Percentiles rank a stretch among this genome's conserved stretches.
Evolutionary conservation across 1,139 yeast species (phyloP).

Genomic region (Candida tetrigidarum): DNA sequence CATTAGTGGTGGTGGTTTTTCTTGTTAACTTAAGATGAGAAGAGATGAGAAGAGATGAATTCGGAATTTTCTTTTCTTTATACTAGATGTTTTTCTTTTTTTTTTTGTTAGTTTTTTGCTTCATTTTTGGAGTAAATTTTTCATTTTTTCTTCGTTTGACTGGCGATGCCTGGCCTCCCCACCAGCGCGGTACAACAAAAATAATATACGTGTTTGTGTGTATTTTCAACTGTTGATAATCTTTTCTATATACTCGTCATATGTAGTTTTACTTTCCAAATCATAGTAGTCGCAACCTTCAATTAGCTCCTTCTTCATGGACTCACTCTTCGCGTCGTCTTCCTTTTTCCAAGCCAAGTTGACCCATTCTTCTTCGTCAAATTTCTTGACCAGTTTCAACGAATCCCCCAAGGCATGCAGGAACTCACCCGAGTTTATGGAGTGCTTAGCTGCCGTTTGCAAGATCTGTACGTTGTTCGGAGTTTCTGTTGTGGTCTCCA

Average conservation of each 20-base stretch:
- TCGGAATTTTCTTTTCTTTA: too few relatives aligned
- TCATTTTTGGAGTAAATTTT: constrained; percentile 1
- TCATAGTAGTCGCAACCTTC: constrained; percentile 25
- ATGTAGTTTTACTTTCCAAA: constrained; percentile 32
- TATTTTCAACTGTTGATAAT: constrained; percentile 13
- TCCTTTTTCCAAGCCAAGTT: constrained; percentile 52
- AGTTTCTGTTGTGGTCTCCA: constrained; percentile 34
- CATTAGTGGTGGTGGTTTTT: constrained; percentile 11
- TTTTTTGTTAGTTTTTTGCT: neutral
- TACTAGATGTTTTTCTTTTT: neutral
- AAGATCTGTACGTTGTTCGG: constrained; percentile 47
- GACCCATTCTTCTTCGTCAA: constrained; percentile 72
- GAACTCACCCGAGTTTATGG: constrained; percentile 69
- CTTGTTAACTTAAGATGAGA: too few relatives aligned
- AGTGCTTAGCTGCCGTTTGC: constrained; percentile 47
- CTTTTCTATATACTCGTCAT: constrained; percentile 31
- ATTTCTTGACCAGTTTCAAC: constrained; percentile 68
- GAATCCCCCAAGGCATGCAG: constrained; percentile 80
- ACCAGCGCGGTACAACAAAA: too few relatives aligned
- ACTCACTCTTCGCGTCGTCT: constrained; percentile 38
- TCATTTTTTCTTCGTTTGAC: neutral
- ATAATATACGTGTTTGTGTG: too few relatives aligned
- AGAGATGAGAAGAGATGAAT: too few relatives aligned
- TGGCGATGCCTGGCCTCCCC: neutral
- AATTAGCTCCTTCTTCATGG: constrained; percentile 30